These are phyloP conservation scores for Dioscorea alata DNA, from an alignment of 106 monocot species.

Conservation along the genomic window DNA sequence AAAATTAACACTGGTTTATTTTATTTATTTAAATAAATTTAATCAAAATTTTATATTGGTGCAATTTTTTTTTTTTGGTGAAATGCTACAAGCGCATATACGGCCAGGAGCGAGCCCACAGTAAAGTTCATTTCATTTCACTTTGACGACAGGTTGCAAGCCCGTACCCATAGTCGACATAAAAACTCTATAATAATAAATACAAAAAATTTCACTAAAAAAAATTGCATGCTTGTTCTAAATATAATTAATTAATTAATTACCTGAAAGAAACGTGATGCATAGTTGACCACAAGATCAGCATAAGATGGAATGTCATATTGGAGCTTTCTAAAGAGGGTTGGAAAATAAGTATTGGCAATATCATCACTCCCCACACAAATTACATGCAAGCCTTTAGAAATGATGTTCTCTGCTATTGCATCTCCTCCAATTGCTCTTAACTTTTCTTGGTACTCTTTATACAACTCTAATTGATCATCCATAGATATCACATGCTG, in stretches of 20 bases:
- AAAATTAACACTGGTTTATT: too few species aligned
- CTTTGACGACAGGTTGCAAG: too few species aligned
- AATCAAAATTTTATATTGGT: too few species aligned
- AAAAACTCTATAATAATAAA: too few species aligned
- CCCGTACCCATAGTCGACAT: too few species aligned
- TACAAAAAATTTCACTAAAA: too few species aligned
- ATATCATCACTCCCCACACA: slow-evolving; percentile 52
- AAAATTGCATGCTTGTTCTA: too few species aligned
- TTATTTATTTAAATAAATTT: too few species aligned
- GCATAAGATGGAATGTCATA: slow-evolving; percentile 53
- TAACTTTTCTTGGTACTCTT: slow-evolving; percentile 51
- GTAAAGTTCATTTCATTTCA: too few species aligned
- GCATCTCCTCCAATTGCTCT: slow-evolving; percentile 31
- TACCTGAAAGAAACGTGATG: slow-evolving; percentile 49
- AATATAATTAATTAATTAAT: neutral
- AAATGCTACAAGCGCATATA: too few species aligned
- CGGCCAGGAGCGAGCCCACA: too few species aligned
- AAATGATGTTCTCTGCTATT: slow-evolving; percentile 27
- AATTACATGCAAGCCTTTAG: slow-evolving; percentile 25
- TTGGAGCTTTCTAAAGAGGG: slow-evolving; percentile 10
- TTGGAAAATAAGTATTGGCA: slow-evolving; percentile 40
- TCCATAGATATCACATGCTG: slow-evolving; percentile 43
- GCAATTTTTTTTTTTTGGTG: too few species aligned
- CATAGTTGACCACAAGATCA: slow-evolving; percentile 24
- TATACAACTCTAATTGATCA: slow-evolving; percentile 45